phyloP scores from a whole-genome alignment of 139 green algal species.

The Tetraselmis striata region DNA sequence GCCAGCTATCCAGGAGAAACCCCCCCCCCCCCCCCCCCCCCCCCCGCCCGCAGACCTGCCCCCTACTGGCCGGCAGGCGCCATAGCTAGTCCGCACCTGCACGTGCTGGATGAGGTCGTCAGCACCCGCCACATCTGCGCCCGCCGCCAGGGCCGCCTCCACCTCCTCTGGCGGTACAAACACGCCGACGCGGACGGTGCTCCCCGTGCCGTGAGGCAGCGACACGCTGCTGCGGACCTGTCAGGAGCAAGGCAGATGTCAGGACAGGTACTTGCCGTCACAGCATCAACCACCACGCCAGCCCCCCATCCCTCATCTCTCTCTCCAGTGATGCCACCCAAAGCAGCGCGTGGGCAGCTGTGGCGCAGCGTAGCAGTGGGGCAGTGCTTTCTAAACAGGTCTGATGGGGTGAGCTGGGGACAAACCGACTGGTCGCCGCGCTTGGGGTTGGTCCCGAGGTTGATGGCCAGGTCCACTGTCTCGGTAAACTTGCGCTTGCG shows the following conservation, averaged over 20 bases:
- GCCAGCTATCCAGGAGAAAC: not conserved
- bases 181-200: conserved; percentile 61
- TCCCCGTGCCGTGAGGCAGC: conserved; percentile 75
- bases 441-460: conserved; percentile 54
- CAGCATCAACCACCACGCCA: not conserved
- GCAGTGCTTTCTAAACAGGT: no score
- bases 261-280: no score
- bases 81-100: conserved; percentile 24
- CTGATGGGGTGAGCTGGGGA: no score
- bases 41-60: no score
- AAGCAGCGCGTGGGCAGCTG: no score
- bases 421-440: conserved; percentile 72
- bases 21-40: no score
- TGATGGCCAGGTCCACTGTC: conserved; percentile 51
- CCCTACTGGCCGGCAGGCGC: no score
- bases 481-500: conserved; percentile 45
- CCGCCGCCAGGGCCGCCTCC: conserved; percentile 55
- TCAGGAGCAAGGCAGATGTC: no score
- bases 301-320: not conserved
- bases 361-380: no score
- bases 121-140: conserved; percentile 71
- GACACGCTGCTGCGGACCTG: conserved; percentile 43
- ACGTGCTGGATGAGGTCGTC: conserved; percentile 74
- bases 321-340: no score
- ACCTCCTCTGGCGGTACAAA: conserved; percentile 70